Evolutionary conservation across 345 rosid genomes (phyloP).

Genomic region (Sonneratia caseolaris): DNA sequence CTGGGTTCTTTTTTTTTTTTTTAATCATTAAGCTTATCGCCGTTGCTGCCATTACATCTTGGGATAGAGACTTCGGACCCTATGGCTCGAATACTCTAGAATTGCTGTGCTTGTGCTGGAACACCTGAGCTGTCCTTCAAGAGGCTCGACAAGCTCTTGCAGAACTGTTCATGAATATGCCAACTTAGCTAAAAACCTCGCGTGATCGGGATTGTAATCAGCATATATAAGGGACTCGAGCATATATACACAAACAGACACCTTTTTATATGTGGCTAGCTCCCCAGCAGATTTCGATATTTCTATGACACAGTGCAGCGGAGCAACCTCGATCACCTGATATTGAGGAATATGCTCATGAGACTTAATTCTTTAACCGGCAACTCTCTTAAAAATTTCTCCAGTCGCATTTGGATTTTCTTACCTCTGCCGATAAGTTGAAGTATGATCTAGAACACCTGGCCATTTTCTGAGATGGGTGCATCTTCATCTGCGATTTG

Average conservation of each 20-base stretch:
- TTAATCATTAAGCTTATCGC: background rate
- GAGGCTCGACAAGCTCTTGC: conserved; percentile 61
- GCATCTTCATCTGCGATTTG: conserved; percentile 54
- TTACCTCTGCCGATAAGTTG: conserved; percentile 78
- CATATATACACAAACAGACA: background rate
- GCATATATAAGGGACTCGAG: background rate
- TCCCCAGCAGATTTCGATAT: conserved; percentile 77
- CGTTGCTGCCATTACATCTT: too few species aligned
- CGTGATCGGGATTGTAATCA: background rate
- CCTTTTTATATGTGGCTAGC: conserved; percentile 53
- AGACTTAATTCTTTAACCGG: background rate
- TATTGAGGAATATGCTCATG: background rate
- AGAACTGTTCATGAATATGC: conserved; percentile 41
- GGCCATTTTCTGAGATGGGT: conserved; percentile 39
- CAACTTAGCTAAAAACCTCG: background rate
- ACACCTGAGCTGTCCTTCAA: conserved; percentile 34
- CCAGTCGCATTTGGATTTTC: background rate
- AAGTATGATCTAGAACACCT: conserved; percentile 45
- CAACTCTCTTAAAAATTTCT: background rate
- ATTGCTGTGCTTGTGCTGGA: conserved; percentile 12
- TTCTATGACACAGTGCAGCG: conserved; percentile 75
- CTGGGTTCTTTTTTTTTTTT: too few species aligned
- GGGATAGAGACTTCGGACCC: too few species aligned
- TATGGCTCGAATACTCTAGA: too few species aligned
- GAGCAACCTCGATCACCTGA: conserved; percentile 77